Percentiles rank a stretch among this genome's conserved stretches.
Evolutionary conservation across 2,329 filamentous ascomycete species (phyloP).

Genomic region (Triangularia setosa): DNA sequence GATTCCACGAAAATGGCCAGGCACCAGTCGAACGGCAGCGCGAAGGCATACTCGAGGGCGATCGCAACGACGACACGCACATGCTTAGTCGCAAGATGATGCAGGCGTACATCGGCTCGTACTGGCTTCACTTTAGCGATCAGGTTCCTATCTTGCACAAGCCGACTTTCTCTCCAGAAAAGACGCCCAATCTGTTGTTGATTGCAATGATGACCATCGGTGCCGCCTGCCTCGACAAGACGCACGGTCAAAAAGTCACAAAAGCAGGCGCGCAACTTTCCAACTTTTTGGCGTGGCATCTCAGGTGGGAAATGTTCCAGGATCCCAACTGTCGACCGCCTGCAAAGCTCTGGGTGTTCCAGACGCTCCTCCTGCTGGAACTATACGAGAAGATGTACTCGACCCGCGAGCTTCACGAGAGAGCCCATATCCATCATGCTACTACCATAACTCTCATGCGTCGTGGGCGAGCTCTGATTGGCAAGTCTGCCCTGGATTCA

Average conservation of each 20-base stretch:
- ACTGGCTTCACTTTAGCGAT: slow-evolving; percentile 92
- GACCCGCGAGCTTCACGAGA: slow-evolving; percentile 83
- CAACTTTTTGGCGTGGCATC: slow-evolving; percentile 85
- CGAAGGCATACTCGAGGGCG: slow-evolving; percentile 72
- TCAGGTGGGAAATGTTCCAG: slow-evolving; percentile 96
- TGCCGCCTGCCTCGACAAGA: slow-evolving; percentile 81
- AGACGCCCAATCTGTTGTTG: slow-evolving; percentile 77
- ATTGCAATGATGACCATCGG: slow-evolving; percentile 90
- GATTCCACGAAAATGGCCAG: slow-evolving; percentile 78
- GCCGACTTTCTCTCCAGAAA: slow-evolving; percentile 86
- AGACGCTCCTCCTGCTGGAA: slow-evolving; percentile 82
- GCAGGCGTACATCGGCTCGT: slow-evolving; percentile 89
- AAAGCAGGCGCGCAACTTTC: slow-evolving; percentile 77
- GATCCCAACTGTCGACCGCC: slow-evolving; percentile 85
- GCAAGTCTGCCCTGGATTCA: slow-evolving; percentile 77
- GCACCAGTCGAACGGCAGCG: slow-evolving; percentile 70
- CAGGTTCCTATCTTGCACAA: slow-evolving; percentile 93
- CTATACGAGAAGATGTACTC: slow-evolving; percentile 98
- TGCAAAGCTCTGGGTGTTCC: slow-evolving; percentile 94
- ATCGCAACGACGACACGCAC: slow-evolving; percentile 61
- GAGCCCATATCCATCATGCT: slow-evolving; percentile 94
- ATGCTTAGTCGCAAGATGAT: slow-evolving; percentile 88
- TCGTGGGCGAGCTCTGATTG: slow-evolving; percentile 84
- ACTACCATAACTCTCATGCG: slow-evolving; percentile 95
- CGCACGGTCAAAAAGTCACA: slow-evolving; percentile 68